phyloP scores from a whole-genome alignment of 371 early-diverging fungal genomes.

The Conidiobolus incongruus region DNA sequence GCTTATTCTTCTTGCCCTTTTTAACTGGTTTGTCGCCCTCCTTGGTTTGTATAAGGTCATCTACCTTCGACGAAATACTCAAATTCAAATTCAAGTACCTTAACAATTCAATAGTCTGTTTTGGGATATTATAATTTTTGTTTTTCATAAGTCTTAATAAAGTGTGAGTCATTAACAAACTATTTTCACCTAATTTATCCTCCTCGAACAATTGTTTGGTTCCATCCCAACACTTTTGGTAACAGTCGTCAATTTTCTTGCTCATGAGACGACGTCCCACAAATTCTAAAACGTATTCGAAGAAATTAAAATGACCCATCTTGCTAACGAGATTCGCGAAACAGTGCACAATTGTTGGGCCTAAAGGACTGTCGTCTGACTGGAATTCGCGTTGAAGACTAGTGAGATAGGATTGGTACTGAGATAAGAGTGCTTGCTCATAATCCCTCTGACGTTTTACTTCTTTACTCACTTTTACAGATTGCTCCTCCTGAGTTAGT shows the following conservation, averaged over 20 bases:
- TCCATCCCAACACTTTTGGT: conserved; percentile 48
- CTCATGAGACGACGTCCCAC: not conserved
- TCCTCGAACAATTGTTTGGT: conserved; percentile 46
- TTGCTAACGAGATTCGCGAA: not conserved
- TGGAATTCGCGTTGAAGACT: not conserved
- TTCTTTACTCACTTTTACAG: conserved; percentile 59
- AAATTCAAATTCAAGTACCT: not conserved
- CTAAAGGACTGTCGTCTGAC: not conserved
- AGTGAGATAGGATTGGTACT: conserved; percentile 64
- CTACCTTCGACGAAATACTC: not conserved
- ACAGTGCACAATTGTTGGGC: not conserved
- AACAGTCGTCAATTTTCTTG: conserved; percentile 3
- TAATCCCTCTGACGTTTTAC: conserved; percentile 63
- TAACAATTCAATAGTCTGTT: conserved; percentile 14
- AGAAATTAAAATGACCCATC: not conserved
- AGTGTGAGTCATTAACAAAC: conserved; percentile 63
- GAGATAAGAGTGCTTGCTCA: conserved; percentile 54
- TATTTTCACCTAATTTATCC: conserved; percentile 66
- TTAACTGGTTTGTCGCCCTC: conserved; percentile 6
- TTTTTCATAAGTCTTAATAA: conserved; percentile 65
- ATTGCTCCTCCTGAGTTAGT: conserved; percentile 54
- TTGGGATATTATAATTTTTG: conserved; percentile 44
- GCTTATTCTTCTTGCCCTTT: conserved; percentile 16
- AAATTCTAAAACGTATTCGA: not conserved
- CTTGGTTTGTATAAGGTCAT: too few relatives aligned